phyloP scores from a whole-genome alignment of 495 filamentous ascomycete genomes.

The Penicillium psychrofluorescens region DNA sequence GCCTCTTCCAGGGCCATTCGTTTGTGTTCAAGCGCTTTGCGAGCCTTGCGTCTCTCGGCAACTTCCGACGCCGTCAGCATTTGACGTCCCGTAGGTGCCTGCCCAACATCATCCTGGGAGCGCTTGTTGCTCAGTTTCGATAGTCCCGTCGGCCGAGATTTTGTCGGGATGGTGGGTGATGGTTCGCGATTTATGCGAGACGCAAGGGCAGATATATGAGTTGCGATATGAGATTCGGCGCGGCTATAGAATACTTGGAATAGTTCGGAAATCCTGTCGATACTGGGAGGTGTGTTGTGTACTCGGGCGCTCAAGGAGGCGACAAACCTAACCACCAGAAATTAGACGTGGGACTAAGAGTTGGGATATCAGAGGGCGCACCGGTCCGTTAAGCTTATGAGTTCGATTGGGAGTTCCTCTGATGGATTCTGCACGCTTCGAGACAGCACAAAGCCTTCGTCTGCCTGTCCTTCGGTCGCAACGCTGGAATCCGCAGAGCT shows the following conservation, averaged over 20 bases:
- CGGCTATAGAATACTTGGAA: constrained; percentile 93
- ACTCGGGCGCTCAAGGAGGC: constrained; percentile 84
- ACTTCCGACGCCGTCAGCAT: constrained; percentile 90
- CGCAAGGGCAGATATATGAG: constrained; percentile 77
- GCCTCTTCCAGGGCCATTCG: constrained; percentile 77
- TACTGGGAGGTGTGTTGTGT: constrained; percentile 72
- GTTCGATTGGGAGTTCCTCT: constrained; percentile 87
- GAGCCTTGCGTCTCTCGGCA: constrained; percentile 66
- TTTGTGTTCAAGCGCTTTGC: constrained; percentile 71
- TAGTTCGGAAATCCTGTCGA: constrained; percentile 73
- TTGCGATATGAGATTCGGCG: constrained; percentile 75
- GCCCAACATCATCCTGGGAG: constrained; percentile 21
- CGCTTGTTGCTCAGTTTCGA: constrained; percentile 17
- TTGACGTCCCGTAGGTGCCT: constrained; percentile 55
- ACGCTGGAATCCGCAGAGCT: constrained; percentile 45
- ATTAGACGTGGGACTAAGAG: not conserved
- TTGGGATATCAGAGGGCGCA: constrained; percentile 22
- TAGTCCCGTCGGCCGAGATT: constrained; percentile 7
- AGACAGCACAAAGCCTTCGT: constrained; percentile 34
- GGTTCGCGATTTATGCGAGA: constrained; percentile 62
- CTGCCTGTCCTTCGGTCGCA: constrained; percentile 42
- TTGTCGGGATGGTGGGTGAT: constrained; percentile 42
- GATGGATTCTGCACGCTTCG: constrained; percentile 54
- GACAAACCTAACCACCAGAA: constrained; percentile 59
- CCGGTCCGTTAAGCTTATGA: constrained; percentile 84